Base-by-base conservation (phyloP, 192 early-diverging fungal genomes). In the Mortierella alpina region DNA sequence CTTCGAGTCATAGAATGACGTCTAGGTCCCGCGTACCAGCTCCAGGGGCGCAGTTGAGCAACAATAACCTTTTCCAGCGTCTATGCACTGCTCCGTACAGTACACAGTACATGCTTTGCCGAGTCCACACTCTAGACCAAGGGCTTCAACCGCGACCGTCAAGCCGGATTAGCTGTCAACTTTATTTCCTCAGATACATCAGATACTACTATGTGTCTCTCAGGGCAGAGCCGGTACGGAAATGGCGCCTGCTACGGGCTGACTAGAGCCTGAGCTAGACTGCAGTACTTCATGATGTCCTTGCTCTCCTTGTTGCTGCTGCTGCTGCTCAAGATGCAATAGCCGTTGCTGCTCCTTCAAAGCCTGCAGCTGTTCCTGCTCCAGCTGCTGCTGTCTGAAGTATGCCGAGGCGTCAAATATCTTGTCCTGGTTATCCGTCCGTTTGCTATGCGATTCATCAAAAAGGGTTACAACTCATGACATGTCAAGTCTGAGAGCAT, bases 401-500 rank as follows among this genome's bases (percentile, higher is more conserved):
- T 68, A 80, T 0, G 66, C 69, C 14, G 77, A 80, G 17, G 77
- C 77, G 42, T 80, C 77, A 68, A 80, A 80, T 23, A 80, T 67
- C 59, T 72, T 80, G 65, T 80, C 77, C 57, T 80, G 69, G 44
- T 80, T 80, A 44, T 80, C 77, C 18, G 77, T 48, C 14, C 77
- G 68, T 23, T 80, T 80, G 13, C 77, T 80, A 56, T 51, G 8
- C 56, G 7, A 70, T 4, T 22, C 40, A 31, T n/a, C 23, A 31
- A 46, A 54, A 40, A 31, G 5, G 22, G 8, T 45, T 47, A 13
- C 12, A 39, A 15, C 15, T 0, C 57, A 42, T 31, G 1, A 31
- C 1, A 31, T 31, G 31, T 3, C 31, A 31, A 31, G 31, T 48
- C 39, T 3, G 14, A 41, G 1, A 53, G 55, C 15, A 53, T 13